Evolutionary conservation across 805 yeast species (phyloP).

Genomic region (Kazachstania bromeliacearum): DNA sequence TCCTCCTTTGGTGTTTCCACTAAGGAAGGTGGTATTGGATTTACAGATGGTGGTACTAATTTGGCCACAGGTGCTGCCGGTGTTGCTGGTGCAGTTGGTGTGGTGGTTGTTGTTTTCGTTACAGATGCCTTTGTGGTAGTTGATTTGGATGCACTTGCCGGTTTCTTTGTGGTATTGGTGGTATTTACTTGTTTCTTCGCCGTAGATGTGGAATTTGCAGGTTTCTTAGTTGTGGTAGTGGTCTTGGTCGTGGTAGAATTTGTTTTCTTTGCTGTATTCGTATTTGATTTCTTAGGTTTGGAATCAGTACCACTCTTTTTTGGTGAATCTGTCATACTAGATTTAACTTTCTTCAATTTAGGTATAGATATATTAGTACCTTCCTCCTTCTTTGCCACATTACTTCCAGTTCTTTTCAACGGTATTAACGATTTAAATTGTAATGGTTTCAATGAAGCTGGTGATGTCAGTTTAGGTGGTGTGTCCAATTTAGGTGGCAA

Average conservation of each 20-base stretch:
- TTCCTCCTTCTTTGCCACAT: neutral
- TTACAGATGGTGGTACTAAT: neutral
- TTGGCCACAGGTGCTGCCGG: neutral
- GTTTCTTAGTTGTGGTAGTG: too few species aligned
- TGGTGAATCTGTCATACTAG: neutral
- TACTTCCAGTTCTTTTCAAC: neutral
- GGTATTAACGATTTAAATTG: neutral
- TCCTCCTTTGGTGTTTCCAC: conserved; percentile 1
- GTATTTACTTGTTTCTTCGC: too few species aligned
- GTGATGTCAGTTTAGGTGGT: neutral
- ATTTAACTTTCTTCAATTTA: neutral
- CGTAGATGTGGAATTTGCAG: too few species aligned
- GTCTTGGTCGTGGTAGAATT: neutral
- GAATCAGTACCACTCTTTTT: neutral
- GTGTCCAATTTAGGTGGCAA: too few species aligned
- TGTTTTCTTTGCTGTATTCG: conserved; percentile 1
- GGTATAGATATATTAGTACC: neutral
- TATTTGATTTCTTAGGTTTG: conserved; percentile 1
- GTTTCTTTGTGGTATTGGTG: too few species aligned
- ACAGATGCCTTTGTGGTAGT: conserved; percentile 1
- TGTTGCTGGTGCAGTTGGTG: neutral
- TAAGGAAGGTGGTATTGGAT: neutral
- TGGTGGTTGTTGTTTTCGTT: neutral
- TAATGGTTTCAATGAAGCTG: neutral
- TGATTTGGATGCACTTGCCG: neutral